phyloP scores from a whole-genome alignment of 257 asterid genomes.

The Ophiorrhiza pumila region DNA sequence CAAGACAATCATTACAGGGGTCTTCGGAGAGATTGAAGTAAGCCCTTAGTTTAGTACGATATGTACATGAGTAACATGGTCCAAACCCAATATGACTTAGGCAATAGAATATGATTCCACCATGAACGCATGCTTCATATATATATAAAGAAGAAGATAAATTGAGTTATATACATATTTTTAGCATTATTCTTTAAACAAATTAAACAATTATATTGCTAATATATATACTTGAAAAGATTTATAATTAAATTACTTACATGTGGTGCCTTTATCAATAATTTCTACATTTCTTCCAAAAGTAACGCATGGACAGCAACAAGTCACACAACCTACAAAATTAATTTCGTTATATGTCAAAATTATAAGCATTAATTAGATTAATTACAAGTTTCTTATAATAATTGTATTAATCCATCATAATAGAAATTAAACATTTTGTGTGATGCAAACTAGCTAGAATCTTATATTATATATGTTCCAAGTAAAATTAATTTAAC shows the following conservation, averaged over 20 bases:
- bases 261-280: conserved; percentile 26
- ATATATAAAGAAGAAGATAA: no score
- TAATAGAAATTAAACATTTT: no score
- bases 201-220: no score
- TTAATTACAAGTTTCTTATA: no score
- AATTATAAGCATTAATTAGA: not conserved
- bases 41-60: conserved; percentile 30
- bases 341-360: not conserved
- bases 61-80: conserved; percentile 27
- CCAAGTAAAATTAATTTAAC: no score
- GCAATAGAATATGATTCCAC: conserved; percentile 24
- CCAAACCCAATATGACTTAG: conserved; percentile 21
- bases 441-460: no score
- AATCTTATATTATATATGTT: no score
- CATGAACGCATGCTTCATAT: conserved; percentile 33
- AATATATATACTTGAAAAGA: no score
- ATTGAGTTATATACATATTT: no score
- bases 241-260: no score
- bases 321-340: conserved; percentile 31
- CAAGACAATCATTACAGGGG: conserved; percentile 24
- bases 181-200: no score
- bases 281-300: conserved; percentile 34
- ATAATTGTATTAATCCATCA: no score
- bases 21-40: conserved; percentile 26
- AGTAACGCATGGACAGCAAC: conserved; percentile 35